Evolutionary conservation across 257 asterid genomes (phyloP).

Genomic region (Lavandula angustifolia): DNA sequence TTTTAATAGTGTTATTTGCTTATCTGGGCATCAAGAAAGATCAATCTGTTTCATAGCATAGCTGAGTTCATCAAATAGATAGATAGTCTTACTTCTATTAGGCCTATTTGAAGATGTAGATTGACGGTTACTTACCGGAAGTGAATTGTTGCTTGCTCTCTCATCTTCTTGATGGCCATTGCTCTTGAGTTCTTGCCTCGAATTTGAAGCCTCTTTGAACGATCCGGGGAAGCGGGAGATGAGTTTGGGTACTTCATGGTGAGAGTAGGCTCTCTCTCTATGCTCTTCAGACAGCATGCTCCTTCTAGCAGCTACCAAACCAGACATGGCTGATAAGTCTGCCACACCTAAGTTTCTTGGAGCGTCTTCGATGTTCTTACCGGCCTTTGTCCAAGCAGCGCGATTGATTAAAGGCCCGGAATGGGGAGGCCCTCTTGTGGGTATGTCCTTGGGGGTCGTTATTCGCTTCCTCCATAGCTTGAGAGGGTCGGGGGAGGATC

Average conservation of each 20-base stretch:
- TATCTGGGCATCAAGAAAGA: neutral
- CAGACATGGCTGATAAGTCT: conserved; percentile 70
- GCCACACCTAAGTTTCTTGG: conserved; percentile 57
- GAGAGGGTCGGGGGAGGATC: conserved; percentile 87
- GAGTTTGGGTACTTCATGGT: conserved; percentile 71
- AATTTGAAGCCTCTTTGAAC: conserved; percentile 73
- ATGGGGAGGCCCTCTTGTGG: conserved; percentile 83
- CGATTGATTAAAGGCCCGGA: conserved; percentile 91
- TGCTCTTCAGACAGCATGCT: conserved; percentile 72
- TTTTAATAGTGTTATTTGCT: neutral
- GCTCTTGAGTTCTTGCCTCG: conserved; percentile 53
- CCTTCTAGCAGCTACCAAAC: conserved; percentile 83
- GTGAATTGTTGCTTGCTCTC: conserved; percentile 55
- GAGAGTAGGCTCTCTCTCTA: conserved; percentile 53
- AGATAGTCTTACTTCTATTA: neutral
- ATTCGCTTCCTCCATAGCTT: conserved; percentile 57
- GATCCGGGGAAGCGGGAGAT: conserved; percentile 82
- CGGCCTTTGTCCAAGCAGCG: conserved; percentile 80
- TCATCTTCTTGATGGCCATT: conserved; percentile 55
- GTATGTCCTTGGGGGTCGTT: conserved; percentile 51
- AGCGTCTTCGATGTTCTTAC: conserved; percentile 70
- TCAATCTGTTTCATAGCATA: neutral
- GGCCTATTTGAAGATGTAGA: neutral
- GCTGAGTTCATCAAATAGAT: neutral
- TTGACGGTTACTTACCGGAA: conserved; percentile 50